Evolutionary conservation across 345 rosid species (phyloP), one percentile per base, ranked within the genome.

Genomic region (Camelina hispida): DNA sequence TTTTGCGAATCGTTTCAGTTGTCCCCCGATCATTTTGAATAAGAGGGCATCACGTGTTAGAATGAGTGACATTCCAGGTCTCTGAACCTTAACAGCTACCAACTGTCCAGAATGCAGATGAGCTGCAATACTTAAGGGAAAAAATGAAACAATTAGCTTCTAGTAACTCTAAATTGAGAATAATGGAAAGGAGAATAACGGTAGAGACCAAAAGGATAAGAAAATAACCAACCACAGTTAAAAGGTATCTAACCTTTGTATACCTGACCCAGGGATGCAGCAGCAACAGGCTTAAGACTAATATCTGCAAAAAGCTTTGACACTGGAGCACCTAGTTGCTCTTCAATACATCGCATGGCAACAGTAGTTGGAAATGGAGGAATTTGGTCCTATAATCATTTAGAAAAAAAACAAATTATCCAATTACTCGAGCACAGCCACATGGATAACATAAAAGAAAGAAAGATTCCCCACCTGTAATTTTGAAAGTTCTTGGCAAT

Each of bases 231-330:
- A 43, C 42, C 54, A 35, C 48, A 69, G 79, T 72, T 64, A 68
- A 53, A 72, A 69, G 66, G 34, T 59, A 72, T 81, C 83, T 69
- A 80, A 93, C 97, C 97, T 95, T 92, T 95, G 81, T 92, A 92
- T 73, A 95, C 97, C 87, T 95, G 97, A 42, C 99, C 99, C 74
- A 95, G 78, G 48, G 99, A 95, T 75, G 98, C 98, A 56, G 98
- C 90, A 62, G 97, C 97, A 72, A 88, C 78, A 68, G 98, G 97
- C 84, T 88, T 83, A 52, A 85, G 88, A 81, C 97, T 87, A 55
- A 94, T 90, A 84, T 91, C 92, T 23, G 97, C 87, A 87, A 91
- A 94, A 74, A 85, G 44, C 79, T 90, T 74, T 57, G 91, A 85
- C 62, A 89, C 66, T 44, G 95, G 84, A 70, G 71, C 81, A 77